Evolutionary conservation across 192 early-diverging fungal genomes (phyloP).

Genomic region (Chytriomyces sp.): DNA sequence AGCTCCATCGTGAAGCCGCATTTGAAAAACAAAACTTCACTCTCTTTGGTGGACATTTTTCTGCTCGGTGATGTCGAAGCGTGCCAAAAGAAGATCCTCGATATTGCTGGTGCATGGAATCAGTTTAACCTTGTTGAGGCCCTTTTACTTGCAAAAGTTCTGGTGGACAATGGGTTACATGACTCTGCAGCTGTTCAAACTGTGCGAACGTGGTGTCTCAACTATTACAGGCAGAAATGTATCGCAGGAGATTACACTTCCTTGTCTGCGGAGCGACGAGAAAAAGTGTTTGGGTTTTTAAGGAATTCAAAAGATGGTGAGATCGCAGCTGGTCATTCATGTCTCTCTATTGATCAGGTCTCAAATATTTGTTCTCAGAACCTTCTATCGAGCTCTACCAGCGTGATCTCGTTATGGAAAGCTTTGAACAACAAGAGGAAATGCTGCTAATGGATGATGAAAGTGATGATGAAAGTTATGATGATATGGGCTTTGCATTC

Average conservation of each 20-base stretch:
- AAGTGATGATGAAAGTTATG: not conserved
- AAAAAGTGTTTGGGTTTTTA: conserved; percentile 4
- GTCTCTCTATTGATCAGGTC: too few relatives aligned
- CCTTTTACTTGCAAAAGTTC: conserved; percentile 8
- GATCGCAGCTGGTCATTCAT: too few relatives aligned
- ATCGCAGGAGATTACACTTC: not conserved
- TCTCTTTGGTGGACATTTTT: conserved; percentile 5
- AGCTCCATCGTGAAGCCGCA: conserved; percentile 19
- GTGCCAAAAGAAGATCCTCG: not conserved
- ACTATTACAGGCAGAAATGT: conserved; percentile 14
- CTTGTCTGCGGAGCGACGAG: not conserved
- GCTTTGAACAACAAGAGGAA: not conserved
- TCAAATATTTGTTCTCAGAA: too few relatives aligned
- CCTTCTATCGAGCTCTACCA: too few relatives aligned
- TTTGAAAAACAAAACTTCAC: conserved; percentile 8
- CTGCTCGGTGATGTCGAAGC: conserved; percentile 16
- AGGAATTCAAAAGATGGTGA: not conserved
- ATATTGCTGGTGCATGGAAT: conserved; percentile 15
- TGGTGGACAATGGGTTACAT: not conserved
- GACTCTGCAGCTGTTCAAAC: not conserved
- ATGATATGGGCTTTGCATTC: not conserved
- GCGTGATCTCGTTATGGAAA: too few relatives aligned
- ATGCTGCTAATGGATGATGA: not conserved
- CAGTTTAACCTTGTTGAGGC: conserved; percentile 18
- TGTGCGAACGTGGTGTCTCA: conserved; percentile 2